Conservation (phyloP, 2,329 filamentous ascomycete species). For the Pseudocercospora pini-densiflorae region DNA sequence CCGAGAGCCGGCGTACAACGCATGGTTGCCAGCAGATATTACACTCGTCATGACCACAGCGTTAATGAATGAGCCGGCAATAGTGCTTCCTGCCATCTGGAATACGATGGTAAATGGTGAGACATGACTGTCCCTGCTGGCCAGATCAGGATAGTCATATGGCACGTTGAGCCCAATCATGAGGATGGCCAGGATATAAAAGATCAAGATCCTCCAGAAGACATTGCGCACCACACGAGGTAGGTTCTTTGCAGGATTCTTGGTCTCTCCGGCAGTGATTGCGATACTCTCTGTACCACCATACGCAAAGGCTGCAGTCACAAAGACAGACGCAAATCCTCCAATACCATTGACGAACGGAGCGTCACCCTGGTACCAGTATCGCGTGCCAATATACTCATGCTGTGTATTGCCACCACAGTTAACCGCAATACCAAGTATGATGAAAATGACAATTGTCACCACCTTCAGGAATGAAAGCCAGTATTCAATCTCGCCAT, state of each 20-base stretch:
- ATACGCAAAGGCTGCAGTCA: slow-evolving; percentile 64
- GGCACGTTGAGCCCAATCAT: slow-evolving; percentile 77
- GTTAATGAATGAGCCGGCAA: slow-evolving; percentile 64
- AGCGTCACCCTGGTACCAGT: slow-evolving; percentile 64
- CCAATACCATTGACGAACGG: slow-evolving; percentile 69
- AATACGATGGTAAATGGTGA: slow-evolving; percentile 67
- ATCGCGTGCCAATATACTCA: slow-evolving; percentile 73
- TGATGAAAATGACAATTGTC: slow-evolving; percentile 63
- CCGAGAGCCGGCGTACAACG: slow-evolving; percentile 61
- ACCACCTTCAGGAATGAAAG: slow-evolving; percentile 60
- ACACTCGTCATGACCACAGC: slow-evolving; percentile 65
- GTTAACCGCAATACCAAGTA: slow-evolving; percentile 65
- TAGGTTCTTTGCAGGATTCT: slow-evolving; percentile 61
- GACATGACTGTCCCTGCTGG: slow-evolving; percentile 44
- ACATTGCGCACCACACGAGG: slow-evolving; percentile 70
- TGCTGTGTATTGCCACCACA: slow-evolving; percentile 66
- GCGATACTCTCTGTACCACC: slow-evolving; percentile 62
- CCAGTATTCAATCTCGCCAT: slow-evolving; percentile 60
- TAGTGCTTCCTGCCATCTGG: slow-evolving; percentile 58
- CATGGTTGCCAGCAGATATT: slow-evolving; percentile 63
- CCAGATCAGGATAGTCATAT: slow-evolving; percentile 61
- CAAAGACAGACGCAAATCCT: slow-evolving; percentile 68
- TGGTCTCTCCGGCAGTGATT: slow-evolving; percentile 69
- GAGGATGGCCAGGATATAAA: slow-evolving; percentile 75
- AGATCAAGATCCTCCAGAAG: slow-evolving; percentile 79